A percentile compares a stretch with the other conserved stretches of the same genome.
These are phyloP conservation scores for Suillus americanus DNA, from an alignment of 768 basidiomycete species.

Conservation along the genomic window DNA sequence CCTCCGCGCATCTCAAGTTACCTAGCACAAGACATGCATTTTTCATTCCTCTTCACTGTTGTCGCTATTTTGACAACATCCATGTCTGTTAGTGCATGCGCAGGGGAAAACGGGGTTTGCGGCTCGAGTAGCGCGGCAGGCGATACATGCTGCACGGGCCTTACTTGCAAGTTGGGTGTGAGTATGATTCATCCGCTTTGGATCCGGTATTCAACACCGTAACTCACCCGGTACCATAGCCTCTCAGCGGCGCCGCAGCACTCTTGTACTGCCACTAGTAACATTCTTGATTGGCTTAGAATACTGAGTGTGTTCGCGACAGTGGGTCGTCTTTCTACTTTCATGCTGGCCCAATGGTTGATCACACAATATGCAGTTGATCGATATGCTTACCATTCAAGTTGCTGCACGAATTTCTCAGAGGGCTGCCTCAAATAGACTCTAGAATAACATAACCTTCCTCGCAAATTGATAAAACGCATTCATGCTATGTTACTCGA, in stretches of 20 bases:
- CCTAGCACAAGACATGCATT: background rate
- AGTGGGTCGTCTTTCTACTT: background rate
- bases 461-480: background rate
- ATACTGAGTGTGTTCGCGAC: background rate
- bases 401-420: background rate
- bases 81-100: background rate
- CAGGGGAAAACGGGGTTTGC: rapidly evolving
- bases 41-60: background rate
- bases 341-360: background rate
- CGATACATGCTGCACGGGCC: background rate
- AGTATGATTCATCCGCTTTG: background rate
- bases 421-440: background rate
- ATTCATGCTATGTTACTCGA: background rate
- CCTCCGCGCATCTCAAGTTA: background rate
- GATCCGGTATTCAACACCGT: background rate
- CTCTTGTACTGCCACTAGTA: background rate
- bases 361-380: background rate
- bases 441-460: background rate
- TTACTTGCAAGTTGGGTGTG: background rate
- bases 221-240: background rate
- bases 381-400: background rate
- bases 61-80: background rate
- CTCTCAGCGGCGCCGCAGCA: rapidly evolving
- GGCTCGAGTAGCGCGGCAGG: background rate
- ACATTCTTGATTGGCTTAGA: background rate